phyloP scores from a whole-genome alignment of 306 rosid genomes.

The Geum urbanum region DNA sequence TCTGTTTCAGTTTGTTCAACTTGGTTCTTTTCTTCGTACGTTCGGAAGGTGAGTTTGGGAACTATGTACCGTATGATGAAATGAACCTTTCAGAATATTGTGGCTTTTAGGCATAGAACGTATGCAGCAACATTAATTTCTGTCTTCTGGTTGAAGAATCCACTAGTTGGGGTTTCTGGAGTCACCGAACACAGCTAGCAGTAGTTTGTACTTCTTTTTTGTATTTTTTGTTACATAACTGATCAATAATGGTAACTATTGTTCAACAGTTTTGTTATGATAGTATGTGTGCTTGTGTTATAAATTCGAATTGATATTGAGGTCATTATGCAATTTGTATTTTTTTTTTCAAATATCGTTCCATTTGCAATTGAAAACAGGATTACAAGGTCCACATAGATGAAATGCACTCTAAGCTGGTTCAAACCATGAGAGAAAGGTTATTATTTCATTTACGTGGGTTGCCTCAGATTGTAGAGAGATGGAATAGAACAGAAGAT shows the following conservation, averaged over 20 bases:
- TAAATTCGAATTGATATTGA: background rate
- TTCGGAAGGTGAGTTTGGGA: background rate
- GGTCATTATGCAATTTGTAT: background rate
- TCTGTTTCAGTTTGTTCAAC: background rate
- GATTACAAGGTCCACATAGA: slow-evolving; percentile 95
- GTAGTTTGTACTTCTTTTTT: background rate
- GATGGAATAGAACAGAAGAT: slow-evolving; percentile 95
- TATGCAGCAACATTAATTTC: background rate
- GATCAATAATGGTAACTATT: background rate
- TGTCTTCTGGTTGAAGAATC: background rate
- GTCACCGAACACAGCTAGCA: background rate
- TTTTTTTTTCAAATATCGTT: background rate
- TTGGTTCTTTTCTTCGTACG: background rate
- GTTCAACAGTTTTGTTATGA: background rate
- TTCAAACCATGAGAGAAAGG: slow-evolving; percentile 99
- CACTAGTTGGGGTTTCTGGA: no score
- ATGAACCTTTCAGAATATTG: background rate
- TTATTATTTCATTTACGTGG: slow-evolving; percentile 84
- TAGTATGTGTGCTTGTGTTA: background rate
- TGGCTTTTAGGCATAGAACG: background rate
- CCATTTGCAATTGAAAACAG: slow-evolving; percentile 37
- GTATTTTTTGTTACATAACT: no score
- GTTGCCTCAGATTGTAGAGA: slow-evolving; percentile 90
- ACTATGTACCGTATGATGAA: background rate
- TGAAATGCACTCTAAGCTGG: slow-evolving; percentile 93